Base-by-base conservation (phyloP, 75 land plant genomes). In the Pseudotsuga menziesii region DNA sequence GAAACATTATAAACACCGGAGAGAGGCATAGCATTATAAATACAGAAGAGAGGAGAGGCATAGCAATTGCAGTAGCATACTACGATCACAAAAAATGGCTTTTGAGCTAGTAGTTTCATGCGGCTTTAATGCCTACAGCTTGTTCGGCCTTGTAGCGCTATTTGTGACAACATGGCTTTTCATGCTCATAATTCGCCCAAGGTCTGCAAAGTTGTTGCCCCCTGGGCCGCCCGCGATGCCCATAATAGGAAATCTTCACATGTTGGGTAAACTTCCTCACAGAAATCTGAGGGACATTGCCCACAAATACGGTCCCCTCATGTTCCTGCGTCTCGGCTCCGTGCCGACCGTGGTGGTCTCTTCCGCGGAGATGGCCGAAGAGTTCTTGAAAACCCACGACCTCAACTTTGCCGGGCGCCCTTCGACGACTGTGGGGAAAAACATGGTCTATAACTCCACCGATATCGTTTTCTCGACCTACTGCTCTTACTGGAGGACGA, bases 401-500 rank as follows among this genome's bases (percentile, higher is more conserved):
- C 14, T 26, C 0, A 59, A 56, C 29, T 76, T 76, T 8, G 27
- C 74, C 8, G 14, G 36, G 16, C 14, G 78, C 73, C 78, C 78
- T 2, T 4, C 25, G 7, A 32, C 32, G 41, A 76, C 27, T 12
- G 14, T 35, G 3, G 32, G 32, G 0, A 29, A 29, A 29, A 29
- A 29, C 32, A 29, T 29, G 32, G 32, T 29, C 32, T 29, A 29
- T 29, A 29, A 29, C 32, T 29, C 32, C 32, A 29, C 32, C 1
- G 32, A 29, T 29, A 29, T 29, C 32, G 32, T 1, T 29, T 29
- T 29, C 1, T 29, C 32, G 32, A 29, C 32, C 1, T 29, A 29
- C 32, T 29, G 1, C n/a, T 56, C 80, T 15, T 26, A 62, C 36
- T 83, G 84, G 84, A 75, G 81, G 60, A 64, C 52, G 26, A 26